Percentiles rank a stretch among this genome's conserved stretches.
These are phyloP conservation scores for Penicillium sp. DNA, from an alignment of 2,329 filamentous ascomycete species.

Conservation along the genomic window DNA sequence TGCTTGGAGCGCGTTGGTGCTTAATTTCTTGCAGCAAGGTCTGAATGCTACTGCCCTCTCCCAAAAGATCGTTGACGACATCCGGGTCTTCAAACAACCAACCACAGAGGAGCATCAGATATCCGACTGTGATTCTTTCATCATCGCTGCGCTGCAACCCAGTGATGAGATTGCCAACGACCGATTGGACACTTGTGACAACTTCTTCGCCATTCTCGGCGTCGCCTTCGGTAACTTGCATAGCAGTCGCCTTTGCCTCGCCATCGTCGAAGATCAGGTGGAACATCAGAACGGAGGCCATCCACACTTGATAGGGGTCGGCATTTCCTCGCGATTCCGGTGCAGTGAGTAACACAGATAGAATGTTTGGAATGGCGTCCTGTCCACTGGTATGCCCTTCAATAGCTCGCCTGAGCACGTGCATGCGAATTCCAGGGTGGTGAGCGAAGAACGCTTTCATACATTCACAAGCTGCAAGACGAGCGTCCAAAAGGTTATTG, in stretches of 20 bases:
- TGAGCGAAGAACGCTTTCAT: conserved; percentile 89
- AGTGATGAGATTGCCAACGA: conserved; percentile 82
- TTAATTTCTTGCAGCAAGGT: conserved; percentile 76
- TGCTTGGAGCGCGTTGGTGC: conserved; percentile 60
- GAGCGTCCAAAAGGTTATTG: conserved; percentile 71
- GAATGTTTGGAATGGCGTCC: conserved; percentile 83
- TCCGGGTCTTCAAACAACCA: conserved; percentile 93
- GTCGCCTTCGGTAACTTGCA: conserved; percentile 85
- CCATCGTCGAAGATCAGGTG: conserved; percentile 81
- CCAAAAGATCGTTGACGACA: conserved; percentile 88
- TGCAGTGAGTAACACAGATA: conserved; percentile 77
- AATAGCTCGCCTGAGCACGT: conserved; percentile 87
- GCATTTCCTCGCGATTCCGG: conserved; percentile 61
- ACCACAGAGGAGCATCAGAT: conserved; percentile 82
- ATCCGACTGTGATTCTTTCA: conserved; percentile 76
- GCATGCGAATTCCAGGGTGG: conserved; percentile 76
- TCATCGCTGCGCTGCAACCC: conserved; percentile 77
- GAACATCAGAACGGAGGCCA: conserved; percentile 82
- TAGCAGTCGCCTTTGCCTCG: conserved; percentile 75
- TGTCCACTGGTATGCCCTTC: conserved; percentile 77
- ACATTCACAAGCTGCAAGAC: conserved; percentile 83
- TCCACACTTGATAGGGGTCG: conserved; percentile 88
- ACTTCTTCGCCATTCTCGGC: conserved; percentile 89
- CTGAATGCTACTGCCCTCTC: conserved; percentile 90
- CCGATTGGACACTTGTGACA: conserved; percentile 86